These are phyloP conservation scores for Microdochium bolleyi DNA, from an alignment of 2,329 filamentous ascomycete genomes.

Conservation along the genomic window DNA sequence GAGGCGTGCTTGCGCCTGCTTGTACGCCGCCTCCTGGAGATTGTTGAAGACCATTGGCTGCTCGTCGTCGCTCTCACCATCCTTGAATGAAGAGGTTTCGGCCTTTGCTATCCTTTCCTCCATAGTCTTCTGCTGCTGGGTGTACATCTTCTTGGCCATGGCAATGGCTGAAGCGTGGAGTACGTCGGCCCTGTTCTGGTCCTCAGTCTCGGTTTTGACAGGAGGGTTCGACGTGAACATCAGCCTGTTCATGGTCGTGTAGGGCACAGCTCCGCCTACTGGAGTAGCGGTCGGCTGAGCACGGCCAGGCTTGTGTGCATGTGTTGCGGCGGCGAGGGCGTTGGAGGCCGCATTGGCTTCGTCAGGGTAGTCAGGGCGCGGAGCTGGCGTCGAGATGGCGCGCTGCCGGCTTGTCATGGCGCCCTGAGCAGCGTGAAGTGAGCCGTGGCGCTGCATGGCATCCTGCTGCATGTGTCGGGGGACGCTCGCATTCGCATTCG, in stretches of 20 bases:
- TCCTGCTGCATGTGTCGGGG: slow-evolving; percentile 34
- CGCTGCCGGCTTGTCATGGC: slow-evolving; percentile 61
- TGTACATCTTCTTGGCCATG: slow-evolving; percentile 86
- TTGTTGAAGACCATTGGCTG: slow-evolving; percentile 51
- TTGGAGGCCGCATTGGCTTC: slow-evolving; percentile 54
- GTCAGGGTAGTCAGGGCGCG: slow-evolving; percentile 41
- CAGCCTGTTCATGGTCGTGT: slow-evolving; percentile 59
- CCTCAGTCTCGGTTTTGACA: slow-evolving; percentile 63
- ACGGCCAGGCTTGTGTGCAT: slow-evolving; percentile 48
- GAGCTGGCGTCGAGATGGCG: slow-evolving; percentile 53
- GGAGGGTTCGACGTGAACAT: slow-evolving; percentile 75
- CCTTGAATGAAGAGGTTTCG: slow-evolving; percentile 16
- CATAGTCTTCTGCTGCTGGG: slow-evolving; percentile 54
- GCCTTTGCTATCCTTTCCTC: slow-evolving; percentile 36
- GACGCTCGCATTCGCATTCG: slow-evolving; percentile 32
- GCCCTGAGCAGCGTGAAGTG: slow-evolving; percentile 67
- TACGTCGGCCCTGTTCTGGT: slow-evolving; percentile 63
- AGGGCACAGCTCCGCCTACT: slow-evolving; percentile 59
- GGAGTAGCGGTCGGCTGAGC: slow-evolving; percentile 39
- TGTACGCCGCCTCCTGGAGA: slow-evolving; percentile 81
- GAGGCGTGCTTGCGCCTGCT: slow-evolving; percentile 74
- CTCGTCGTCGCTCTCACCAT: slow-evolving; percentile 23
- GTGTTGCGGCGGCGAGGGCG: slow-evolving; percentile 65
- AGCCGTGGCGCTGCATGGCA: slow-evolving; percentile 49
- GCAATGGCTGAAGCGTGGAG: slow-evolving; percentile 76